Base-by-base conservation (phyloP, 768 basidiomycete genomes). In the Mrakia frigida region DNA sequence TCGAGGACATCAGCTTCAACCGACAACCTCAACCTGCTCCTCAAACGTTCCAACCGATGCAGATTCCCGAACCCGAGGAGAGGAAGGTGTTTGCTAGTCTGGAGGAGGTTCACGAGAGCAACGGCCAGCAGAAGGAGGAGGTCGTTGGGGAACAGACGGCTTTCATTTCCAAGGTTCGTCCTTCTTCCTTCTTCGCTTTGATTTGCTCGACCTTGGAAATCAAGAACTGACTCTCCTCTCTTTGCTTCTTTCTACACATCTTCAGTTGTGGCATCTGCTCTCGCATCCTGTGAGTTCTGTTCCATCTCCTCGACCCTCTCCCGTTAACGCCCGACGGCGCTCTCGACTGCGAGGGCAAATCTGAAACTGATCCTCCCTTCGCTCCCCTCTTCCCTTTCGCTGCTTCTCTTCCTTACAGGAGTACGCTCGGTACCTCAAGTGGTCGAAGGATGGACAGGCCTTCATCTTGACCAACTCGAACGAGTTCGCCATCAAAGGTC, bases 391-490 rank as follows among this genome's bases (percentile, higher is more conserved):
- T 52, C 28, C 31, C 14, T 43, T n/a, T n/a, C n/a, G n/a, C n/a
- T n/a, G n/a, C n/a, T n/a, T 2, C n/a, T 28, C 33, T 50, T 31
- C n/a, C n/a, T 16, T 16, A 9, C 46, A 53, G 35, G 75, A 78
- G 59, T 78, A 76, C 60, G 71, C 69, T 28, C 63, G 76, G 6
- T 79, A 77, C 74, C 73, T 79, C 33, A 52, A 69, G 6, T 79
- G 78, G 78, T 63, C 69, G 41, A 60, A 70, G 46, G 76, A 56
- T 33, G 78, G 78, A 0, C 67, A 74, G 31, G 72, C 78, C 13
- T 79, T 79, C 73, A 74, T 79, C 61, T 70, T 79, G 23, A 71
- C 67, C 31, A 79, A 79, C 53, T 59, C 73, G 23, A 77, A 77
- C 76, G 78, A 77, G 75, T 79, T 79, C 35, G 78, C 78, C 13